phyloP scores from a whole-genome alignment of 2,329 filamentous ascomycete genomes.

The Pezicula radicicola region DNA sequence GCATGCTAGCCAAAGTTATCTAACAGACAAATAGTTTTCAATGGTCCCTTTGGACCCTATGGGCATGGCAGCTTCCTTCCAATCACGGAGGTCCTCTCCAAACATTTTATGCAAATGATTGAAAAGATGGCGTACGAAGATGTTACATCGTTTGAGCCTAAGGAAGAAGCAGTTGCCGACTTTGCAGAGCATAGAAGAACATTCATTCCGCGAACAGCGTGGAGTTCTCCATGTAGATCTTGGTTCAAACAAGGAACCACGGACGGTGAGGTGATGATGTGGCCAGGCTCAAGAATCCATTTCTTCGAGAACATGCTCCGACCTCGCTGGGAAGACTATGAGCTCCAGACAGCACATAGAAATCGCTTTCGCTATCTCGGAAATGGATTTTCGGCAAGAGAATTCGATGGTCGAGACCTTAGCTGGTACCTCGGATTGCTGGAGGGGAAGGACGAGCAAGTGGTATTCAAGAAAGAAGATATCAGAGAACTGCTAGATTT shows the following conservation, averaged over 20 bases:
- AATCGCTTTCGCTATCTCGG: constrained; percentile 32
- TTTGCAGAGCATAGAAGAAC: constrained; percentile 23
- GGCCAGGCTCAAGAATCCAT: constrained; percentile 46
- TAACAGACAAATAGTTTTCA: constrained; percentile 7
- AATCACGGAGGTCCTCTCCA: constrained; percentile 9
- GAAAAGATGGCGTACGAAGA: constrained; percentile 30
- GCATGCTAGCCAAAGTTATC: background rate
- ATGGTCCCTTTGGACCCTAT: constrained; percentile 11
- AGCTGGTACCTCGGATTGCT: constrained; percentile 10
- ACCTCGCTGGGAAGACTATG: constrained; percentile 39
- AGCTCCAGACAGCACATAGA: constrained; percentile 29
- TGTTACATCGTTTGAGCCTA: constrained; percentile 38
- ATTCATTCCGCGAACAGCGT: constrained; percentile 30
- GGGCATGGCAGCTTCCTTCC: constrained; percentile 11
- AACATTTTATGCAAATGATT: constrained; percentile 24
- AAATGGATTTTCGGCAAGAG: constrained; percentile 36
- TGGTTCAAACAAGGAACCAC: constrained; percentile 19
- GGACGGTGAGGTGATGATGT: constrained; percentile 29
- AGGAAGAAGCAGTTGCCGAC: constrained; percentile 31
- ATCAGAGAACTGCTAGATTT: background rate
- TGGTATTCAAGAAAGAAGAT: background rate
- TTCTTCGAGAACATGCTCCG: constrained; percentile 38
- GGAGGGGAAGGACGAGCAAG: constrained; percentile 9
- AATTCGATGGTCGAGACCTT: constrained; percentile 21
- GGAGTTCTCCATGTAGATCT: constrained; percentile 15